Evolutionary conservation across 1,284 basidiomycete genomes (phyloP).

Genomic region (Exobasidium rhododendri): DNA sequence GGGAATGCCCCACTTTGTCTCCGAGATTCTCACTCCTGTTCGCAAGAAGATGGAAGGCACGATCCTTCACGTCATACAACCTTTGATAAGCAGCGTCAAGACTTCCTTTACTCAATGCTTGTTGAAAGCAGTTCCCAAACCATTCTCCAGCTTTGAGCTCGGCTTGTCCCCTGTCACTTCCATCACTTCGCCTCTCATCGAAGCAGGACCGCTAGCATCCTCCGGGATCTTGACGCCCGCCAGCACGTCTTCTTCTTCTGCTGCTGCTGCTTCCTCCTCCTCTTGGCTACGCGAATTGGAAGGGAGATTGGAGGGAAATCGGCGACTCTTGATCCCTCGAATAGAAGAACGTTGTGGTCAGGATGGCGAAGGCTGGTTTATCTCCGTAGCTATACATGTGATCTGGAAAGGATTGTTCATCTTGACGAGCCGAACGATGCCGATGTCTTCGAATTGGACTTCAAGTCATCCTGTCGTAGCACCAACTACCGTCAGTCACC

Average conservation of each 20-base stretch:
- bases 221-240: conserved; percentile 7
- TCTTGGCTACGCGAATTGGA: conserved; percentile 49
- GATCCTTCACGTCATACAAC: conserved; percentile 52
- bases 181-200: conserved; percentile 12
- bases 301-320: conserved; percentile 43
- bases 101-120: conserved; percentile 36
- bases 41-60: conserved; percentile 52
- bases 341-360: conserved; percentile 47
- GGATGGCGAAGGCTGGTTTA: conserved; percentile 53
- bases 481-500: neutral
- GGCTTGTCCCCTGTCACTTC: conserved; percentile 3
- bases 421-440: conserved; percentile 29
- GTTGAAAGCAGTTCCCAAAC: conserved; percentile 31
- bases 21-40: conserved; percentile 51
- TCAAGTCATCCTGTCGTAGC: neutral
- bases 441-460: neutral
- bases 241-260: conserved; percentile 22
- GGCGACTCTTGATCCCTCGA: conserved; percentile 43
- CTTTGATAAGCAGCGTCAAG: conserved; percentile 42
- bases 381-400: conserved; percentile 48
- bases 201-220: conserved; percentile 14
- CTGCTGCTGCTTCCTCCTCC: conserved; percentile 13
- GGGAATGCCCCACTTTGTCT: conserved; percentile 48
- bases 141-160: conserved; percentile 30
- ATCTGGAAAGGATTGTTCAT: conserved; percentile 52